Conservation (phyloP, 2,329 filamentous ascomycete genomes). For the Eutypella sp. region DNA sequence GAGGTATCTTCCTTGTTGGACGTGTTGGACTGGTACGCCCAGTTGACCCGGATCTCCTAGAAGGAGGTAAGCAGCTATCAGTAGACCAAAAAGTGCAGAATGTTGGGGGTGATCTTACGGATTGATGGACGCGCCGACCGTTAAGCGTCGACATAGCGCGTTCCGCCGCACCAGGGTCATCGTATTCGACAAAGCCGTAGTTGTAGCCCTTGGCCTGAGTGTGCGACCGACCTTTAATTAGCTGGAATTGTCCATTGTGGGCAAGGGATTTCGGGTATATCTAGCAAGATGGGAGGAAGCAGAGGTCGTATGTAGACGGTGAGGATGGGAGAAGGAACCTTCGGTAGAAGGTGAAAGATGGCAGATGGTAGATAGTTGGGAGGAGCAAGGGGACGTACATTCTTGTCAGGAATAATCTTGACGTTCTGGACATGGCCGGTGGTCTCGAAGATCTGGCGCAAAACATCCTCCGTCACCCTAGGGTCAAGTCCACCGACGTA, state of each 20-base stretch:
- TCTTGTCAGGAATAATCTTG: conserved; percentile 99
- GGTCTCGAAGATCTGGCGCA: conserved; percentile 98
- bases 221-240: no score
- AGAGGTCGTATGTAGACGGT: no score
- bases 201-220: conserved; percentile 90
- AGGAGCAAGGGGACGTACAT: conserved; percentile 72
- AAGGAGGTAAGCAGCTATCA: conserved; percentile 5
- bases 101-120: no score
- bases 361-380: no score
- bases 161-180: conserved; percentile 93
- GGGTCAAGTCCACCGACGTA: conserved; percentile 95
- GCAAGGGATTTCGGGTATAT: no score
- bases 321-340: no score
- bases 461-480: conserved; percentile 89
- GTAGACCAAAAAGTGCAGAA: background rate
- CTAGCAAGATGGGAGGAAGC: background rate
- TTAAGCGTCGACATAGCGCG: conserved; percentile 97
- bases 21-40: conserved; percentile 97
- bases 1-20: conserved; percentile 95
- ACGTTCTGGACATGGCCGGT: conserved; percentile 97
- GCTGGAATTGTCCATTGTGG: background rate
- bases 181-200: conserved; percentile 98
- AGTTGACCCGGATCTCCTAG: conserved; percentile 98
- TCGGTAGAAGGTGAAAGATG: no score
- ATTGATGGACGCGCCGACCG: conserved; percentile 90